These are phyloP conservation scores for Achaetomiella virescens DNA, from an alignment of 495 filamentous ascomycete genomes.

Conservation along the genomic window DNA sequence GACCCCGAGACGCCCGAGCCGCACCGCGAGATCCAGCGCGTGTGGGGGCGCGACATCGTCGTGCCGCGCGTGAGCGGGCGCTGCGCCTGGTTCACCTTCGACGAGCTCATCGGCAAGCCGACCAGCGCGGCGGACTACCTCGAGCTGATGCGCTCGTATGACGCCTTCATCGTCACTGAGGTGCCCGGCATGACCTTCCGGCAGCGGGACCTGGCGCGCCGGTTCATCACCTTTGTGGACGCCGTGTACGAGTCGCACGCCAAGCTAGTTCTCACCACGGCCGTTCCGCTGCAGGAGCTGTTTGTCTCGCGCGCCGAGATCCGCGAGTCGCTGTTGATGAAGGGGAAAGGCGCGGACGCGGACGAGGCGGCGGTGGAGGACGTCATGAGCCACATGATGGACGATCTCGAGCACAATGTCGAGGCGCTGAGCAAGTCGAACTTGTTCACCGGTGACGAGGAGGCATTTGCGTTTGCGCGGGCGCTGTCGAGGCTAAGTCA, in stretches of 20 bases:
- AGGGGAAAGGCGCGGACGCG: conserved; percentile 21
- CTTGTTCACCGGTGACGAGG: conserved; percentile 92
- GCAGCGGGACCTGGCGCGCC: conserved; percentile 78
- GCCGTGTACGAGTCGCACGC: conserved; percentile 82
- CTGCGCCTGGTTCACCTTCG: conserved; percentile 83
- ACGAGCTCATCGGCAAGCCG: conserved; percentile 80
- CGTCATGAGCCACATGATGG: conserved; percentile 86
- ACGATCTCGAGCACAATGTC: conserved; percentile 85
- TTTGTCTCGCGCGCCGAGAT: conserved; percentile 84
- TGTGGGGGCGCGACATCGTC: conserved; percentile 87
- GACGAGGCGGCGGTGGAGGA: conserved; percentile 57
- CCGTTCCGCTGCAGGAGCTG: conserved; percentile 73
- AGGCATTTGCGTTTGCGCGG: conserved; percentile 90
- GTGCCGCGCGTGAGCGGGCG: conserved; percentile 84
- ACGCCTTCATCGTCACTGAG: conserved; percentile 84
- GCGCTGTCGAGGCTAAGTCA: conserved; percentile 78
- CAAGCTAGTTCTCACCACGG: conserved; percentile 90
- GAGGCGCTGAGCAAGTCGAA: conserved; percentile 75
- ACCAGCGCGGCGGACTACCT: conserved; percentile 92
- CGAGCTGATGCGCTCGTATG: conserved; percentile 84
- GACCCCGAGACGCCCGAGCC: conserved; percentile 74
- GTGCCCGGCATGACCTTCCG: conserved; percentile 85
- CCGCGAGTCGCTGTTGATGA: conserved; percentile 39
- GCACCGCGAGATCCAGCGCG: conserved; percentile 67
- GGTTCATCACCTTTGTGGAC: conserved; percentile 97